Evolutionary conservation across 441 rosid genomes (phyloP), one percentile per base, ranked within the genome.

Genomic region (Croton setiger): DNA sequence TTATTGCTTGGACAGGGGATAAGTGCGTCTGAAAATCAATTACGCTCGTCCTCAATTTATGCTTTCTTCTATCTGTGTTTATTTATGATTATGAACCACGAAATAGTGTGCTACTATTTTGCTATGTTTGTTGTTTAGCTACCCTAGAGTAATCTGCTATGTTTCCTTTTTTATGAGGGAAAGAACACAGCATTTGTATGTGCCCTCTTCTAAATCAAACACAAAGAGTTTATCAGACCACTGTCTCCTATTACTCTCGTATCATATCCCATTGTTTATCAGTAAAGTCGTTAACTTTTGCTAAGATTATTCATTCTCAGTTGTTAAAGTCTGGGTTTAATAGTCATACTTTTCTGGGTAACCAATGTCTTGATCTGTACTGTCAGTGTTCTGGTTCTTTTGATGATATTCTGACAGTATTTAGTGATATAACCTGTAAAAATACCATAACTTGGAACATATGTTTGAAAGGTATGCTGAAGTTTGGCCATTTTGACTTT

Each of bases 291-390:
- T 60, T 72, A 39, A 60, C 66, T 66, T 75, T 77, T 11, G 57
- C 79, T 49, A 72, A 77, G 69, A 64, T 66, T 72, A 58, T 87
- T 27, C 93, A 92, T 76, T 86, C 89, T 64, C 88, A 77, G 76
- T 71, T 92, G 80, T 43, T 88, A 35, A 88, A 88, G 77, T 72
- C 78, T 57, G 91, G 92, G 11, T 72, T 84, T 21, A 43, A 74
- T 69, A 54, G 72, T 56, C 78, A 64, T 52, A 88, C 93, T 62
- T 84, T 76, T 73, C 80, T 87, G 80, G 90, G 86, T 20, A 90
- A 90, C 66, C 88, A 86, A 2, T 88, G 86, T 72, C 78, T 92
- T 58, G 88, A 88, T 59, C 69, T 92, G 8, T 89, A 89, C 76
- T 80, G 77, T 13, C 71, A 75, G 54, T 65, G 27, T 27, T 44